Conservation (phyloP, 164 flowering plant genomes). For the Sextonia rubra region DNA sequence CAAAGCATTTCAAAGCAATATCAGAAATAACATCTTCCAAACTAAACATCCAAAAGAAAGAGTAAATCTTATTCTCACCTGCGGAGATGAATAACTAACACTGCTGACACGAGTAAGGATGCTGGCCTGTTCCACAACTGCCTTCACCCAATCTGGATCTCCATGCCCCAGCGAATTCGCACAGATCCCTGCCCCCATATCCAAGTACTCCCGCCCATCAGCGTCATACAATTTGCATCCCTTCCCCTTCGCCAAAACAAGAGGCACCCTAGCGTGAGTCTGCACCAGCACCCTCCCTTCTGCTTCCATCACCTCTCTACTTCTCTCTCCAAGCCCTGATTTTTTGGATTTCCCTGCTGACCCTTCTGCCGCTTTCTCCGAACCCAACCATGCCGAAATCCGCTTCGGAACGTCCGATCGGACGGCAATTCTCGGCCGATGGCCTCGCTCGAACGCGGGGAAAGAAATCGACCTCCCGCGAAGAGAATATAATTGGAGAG, state of each 20-base stretch:
- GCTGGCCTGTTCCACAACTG: conserved; percentile 58
- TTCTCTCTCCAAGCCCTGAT: conserved; percentile 13
- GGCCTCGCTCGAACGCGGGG: conserved; percentile 1
- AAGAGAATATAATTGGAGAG: conserved; percentile 4
- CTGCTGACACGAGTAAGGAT: conserved; percentile 78
- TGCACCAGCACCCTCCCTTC: conserved; percentile 63
- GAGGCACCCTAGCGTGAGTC: conserved; percentile 67
- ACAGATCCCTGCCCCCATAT: conserved; percentile 76
- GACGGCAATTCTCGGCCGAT: background rate
- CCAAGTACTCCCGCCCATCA: conserved; percentile 87
- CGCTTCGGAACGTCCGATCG: conserved; percentile 1
- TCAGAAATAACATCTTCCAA: background rate
- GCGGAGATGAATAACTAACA: conserved; percentile 59
- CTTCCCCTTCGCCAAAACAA: conserved; percentile 63
- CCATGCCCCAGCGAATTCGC: conserved; percentile 92
- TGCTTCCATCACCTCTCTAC: conserved; percentile 52
- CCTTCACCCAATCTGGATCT: conserved; percentile 69
- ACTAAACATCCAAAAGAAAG: background rate
- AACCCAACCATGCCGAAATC: conserved; percentile 27
- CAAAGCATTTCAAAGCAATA: no score
- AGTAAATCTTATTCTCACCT: conserved; percentile 56
- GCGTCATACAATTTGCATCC: conserved; percentile 80
- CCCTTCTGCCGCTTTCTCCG: conserved; percentile 14
- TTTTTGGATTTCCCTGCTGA: conserved; percentile 13
- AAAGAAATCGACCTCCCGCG: conserved; percentile 9